These are phyloP conservation scores for Marvania coccoides DNA, from an alignment of 139 green algal genomes.

Conservation along the genomic window DNA sequence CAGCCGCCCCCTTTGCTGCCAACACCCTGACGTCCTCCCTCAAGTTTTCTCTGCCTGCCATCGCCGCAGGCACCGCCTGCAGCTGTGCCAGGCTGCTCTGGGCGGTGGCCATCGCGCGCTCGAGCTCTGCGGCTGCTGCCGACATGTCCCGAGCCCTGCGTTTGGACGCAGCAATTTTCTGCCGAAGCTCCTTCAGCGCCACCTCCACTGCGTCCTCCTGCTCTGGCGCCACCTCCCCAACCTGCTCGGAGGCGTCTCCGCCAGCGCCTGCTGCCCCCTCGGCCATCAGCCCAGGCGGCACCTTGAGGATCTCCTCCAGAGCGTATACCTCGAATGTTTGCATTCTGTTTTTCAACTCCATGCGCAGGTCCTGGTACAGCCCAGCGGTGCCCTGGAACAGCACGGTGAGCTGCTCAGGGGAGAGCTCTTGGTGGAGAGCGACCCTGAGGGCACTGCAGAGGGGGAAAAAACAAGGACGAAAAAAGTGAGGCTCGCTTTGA, in stretches of 20 bases:
- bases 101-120: background rate
- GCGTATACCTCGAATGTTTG: conserved; percentile 28
- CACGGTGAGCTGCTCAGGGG: conserved; percentile 9
- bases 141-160: background rate
- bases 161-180: conserved; percentile 13
- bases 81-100: conserved; percentile 5
- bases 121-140: background rate
- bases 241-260: background rate
- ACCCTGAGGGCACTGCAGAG: background rate
- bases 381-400: conserved; percentile 12
- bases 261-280: background rate
- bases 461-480: background rate
- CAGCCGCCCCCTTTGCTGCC: background rate
- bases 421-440: background rate
- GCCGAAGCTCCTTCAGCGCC: conserved; percentile 7
- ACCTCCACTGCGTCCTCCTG: conserved; percentile 16
- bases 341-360: conserved; percentile 12
- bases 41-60: conserved; percentile 37
- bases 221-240: background rate
- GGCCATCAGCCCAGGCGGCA: conserved; percentile 24
- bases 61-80: background rate
- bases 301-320: conserved; percentile 24
- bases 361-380: conserved; percentile 13
- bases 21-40: conserved; percentile 27
- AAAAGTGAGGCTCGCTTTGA: background rate